These are phyloP conservation scores for Porphyrellus cyaneotinctus DNA, from an alignment of 768 basidiomycete species.

Conservation along the genomic window DNA sequence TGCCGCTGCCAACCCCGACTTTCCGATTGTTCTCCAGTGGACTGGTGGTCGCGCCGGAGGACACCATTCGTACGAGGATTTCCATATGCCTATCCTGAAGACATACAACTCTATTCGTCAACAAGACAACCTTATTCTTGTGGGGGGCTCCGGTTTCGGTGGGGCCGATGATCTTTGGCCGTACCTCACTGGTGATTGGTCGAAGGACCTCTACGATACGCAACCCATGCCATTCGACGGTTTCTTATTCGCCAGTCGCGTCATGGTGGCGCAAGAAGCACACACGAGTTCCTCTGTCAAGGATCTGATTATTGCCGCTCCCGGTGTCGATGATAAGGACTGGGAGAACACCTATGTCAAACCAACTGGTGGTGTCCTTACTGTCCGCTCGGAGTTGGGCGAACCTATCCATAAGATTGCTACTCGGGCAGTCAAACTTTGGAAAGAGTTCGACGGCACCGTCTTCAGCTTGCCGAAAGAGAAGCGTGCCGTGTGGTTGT, in stretches of 20 bases:
- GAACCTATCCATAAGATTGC: conserved; percentile 99
- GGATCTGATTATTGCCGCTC: conserved; percentile 90
- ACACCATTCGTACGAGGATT: conserved; percentile 97
- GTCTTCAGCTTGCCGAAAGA: conserved; percentile 96
- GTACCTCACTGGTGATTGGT: conserved; percentile 96
- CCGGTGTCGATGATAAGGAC: conserved; percentile 83
- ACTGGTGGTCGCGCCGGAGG: conserved; percentile 98
- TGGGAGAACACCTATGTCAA: conserved; percentile 96
- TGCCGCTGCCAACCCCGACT: conserved; percentile 88
- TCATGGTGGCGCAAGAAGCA: conserved; percentile 99
- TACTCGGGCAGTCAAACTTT: conserved; percentile 92
- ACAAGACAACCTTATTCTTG: conserved; percentile 82
- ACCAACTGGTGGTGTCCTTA: conserved; percentile 93
- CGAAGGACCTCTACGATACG: conserved; percentile 67
- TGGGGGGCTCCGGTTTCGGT: conserved; percentile 95
- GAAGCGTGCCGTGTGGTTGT: conserved; percentile 87
- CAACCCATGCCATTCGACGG: conserved; percentile 99
- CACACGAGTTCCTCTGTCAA: conserved; percentile 94
- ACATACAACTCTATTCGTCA: conserved; percentile 91
- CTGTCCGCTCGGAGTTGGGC: conserved; percentile 95
- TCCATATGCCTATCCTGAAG: conserved; percentile 90
- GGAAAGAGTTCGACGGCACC: conserved; percentile 98
- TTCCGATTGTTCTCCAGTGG: conserved; percentile 98
- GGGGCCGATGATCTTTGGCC: conserved; percentile 95
- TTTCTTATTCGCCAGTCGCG: conserved; percentile 91